Evolutionary conservation across 768 basidiomycete species (phyloP), one percentile per base, ranked within the genome.

Genomic region (Hirschioporus abietinus): DNA sequence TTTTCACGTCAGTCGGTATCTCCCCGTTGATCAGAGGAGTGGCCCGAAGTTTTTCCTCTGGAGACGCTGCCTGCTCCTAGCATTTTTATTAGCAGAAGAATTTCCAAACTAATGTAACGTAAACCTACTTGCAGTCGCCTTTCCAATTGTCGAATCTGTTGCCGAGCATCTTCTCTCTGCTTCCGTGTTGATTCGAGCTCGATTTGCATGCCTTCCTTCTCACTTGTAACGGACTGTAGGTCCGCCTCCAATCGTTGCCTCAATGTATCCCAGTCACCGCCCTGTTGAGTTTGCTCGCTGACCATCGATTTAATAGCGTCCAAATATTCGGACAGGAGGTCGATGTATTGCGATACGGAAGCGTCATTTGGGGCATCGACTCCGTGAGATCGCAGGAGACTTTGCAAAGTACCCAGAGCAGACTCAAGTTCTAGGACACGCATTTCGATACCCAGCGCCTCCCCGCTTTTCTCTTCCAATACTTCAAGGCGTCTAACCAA

Each of bases 381-480:
- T 18, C 80, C 81, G 71, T 90, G 84, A 36, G 79, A 79, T 69
- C 83, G 83, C 67, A 89, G 80, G 68, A 93, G 76, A 5, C 68
- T 72, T 63, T 81, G 82, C 35, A 92, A 71, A 17, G 80, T 76
- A 5, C 78, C 78, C 10, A 83, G 72, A 9, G 83, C 83, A 1
- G 80, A 77, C 61, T 86, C 83, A 25, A 91, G 74, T 70, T 91
- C 86, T 70, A 82, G 74, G 71, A 86, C 84, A n/a, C 82, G 79
- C 68, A 82, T 82, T 70, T 81, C 80, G 69, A 81, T 76, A 64
- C 78, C 80, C 60, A 78, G 74, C 60, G 76, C 76, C 64, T 82
- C 81, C 7, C 79, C 78, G 60, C 78, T 78, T 67, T 76, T 74
- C 65, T 75, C 76, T 71, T 84, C 82, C 67, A 82, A 65, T 10